Conservation (phyloP, 805 yeast genomes). For the Blastobotrys attinorum region DNA sequence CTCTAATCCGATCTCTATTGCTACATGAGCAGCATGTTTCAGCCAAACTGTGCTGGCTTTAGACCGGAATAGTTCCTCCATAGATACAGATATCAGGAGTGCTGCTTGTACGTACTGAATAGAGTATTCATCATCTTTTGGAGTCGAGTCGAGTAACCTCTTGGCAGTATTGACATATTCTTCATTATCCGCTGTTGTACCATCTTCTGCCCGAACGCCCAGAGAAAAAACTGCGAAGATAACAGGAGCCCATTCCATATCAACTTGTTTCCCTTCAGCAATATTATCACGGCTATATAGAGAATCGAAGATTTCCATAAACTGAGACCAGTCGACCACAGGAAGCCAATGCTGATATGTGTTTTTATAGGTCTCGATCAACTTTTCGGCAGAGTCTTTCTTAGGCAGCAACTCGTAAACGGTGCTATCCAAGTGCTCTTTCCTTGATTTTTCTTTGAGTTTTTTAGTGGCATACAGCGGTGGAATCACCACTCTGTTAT, state of each 20-base stretch:
- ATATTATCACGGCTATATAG: conserved; percentile 9
- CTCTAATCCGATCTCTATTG: conserved; percentile 15
- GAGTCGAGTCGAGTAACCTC: background rate
- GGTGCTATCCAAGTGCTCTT: background rate
- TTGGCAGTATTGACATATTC: conserved; percentile 2
- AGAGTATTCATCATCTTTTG: conserved; percentile 1
- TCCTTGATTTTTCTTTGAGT: background rate
- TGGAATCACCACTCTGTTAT: conserved; percentile 1
- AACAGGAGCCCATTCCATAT: conserved; percentile 8
- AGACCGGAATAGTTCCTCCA: conserved; percentile 16
- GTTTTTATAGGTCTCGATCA: conserved; percentile 15
- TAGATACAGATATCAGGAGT: conserved; percentile 17
- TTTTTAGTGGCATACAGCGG: background rate
- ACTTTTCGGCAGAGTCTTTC: conserved; percentile 11
- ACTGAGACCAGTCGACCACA: conserved; percentile 21
- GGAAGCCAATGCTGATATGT: conserved; percentile 23
- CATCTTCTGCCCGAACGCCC: conserved; percentile 17
- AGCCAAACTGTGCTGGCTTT: conserved; percentile 21
- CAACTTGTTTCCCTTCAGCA: too few relatives aligned
- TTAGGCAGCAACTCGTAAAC: conserved; percentile 11
- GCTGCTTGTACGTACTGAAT: background rate
- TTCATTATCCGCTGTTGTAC: background rate
- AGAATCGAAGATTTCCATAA: conserved; percentile 11
- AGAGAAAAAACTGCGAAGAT: conserved; percentile 21
- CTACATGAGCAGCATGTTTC: conserved; percentile 15